Percentiles rank a stretch among this genome's conserved stretches.
These are phyloP conservation scores for Yarrowia hollandica DNA, from an alignment of 805 yeast species.

Conservation along the genomic window DNA sequence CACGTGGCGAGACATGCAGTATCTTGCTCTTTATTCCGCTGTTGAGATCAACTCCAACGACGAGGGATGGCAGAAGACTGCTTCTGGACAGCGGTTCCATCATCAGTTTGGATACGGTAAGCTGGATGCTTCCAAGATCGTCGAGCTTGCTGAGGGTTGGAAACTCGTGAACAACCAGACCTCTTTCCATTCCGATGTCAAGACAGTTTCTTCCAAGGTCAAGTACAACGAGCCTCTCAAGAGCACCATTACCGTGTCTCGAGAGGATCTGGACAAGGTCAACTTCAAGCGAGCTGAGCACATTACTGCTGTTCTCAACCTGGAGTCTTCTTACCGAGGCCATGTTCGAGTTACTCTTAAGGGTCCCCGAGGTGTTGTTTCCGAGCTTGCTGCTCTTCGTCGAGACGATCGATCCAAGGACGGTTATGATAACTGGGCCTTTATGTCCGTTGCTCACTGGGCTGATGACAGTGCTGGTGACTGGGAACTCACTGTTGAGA, in stretches of 20 bases:
- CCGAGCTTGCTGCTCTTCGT: constrained; percentile 72
- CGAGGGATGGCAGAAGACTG: constrained; percentile 72
- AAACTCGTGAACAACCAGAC: constrained; percentile 87
- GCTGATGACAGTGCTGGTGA: constrained; percentile 78
- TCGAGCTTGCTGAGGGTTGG: constrained; percentile 72
- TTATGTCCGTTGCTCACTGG: constrained; percentile 98
- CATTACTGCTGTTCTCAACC: constrained; percentile 75
- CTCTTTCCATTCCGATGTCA: constrained; percentile 61
- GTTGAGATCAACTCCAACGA: constrained; percentile 65
- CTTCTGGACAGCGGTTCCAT: constrained; percentile 68
- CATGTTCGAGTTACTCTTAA: constrained; percentile 59
- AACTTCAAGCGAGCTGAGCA: constrained; percentile 81
- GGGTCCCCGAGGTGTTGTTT: constrained; percentile 74
- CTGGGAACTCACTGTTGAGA: constrained; percentile 69
- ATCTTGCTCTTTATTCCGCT: constrained; percentile 71
- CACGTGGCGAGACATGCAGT: constrained; percentile 96
- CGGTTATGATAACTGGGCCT: constrained; percentile 83
- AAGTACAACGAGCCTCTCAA: constrained; percentile 24
- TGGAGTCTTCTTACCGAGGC: constrained; percentile 68
- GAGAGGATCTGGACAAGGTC: constrained; percentile 51
- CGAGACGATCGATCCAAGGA: constrained; percentile 52
- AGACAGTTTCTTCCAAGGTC: constrained; percentile 36
- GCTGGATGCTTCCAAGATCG: constrained; percentile 76
- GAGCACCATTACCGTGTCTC: constrained; percentile 47
- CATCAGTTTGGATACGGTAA: constrained; percentile 92